A percentile compares a stretch with the other conserved stretches of the same genome.
phyloP scores from a whole-genome alignment of 2,329 filamentous ascomycete species.

The Talaromyces islandicus region DNA sequence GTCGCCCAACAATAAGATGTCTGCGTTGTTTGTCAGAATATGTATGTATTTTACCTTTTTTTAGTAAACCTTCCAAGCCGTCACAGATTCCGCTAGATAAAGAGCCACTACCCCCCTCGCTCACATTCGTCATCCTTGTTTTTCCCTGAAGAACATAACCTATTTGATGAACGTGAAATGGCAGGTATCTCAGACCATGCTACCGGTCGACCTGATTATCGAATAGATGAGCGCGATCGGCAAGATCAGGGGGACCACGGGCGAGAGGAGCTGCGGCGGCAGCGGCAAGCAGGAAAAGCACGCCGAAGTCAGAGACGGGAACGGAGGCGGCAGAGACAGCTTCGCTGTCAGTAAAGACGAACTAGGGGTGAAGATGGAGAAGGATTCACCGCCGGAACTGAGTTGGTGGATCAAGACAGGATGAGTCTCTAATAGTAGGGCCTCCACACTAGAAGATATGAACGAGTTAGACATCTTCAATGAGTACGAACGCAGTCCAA shows the following conservation, averaged over 20 bases:
- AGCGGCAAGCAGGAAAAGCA: constrained; percentile 11
- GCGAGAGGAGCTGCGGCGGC: constrained; percentile 7
- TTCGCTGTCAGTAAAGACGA: constrained; percentile 3
- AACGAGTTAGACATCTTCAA: not conserved
- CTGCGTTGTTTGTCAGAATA: constrained; percentile 15
- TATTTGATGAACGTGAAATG: not conserved
- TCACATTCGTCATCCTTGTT: not conserved
- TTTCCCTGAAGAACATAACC: not conserved
- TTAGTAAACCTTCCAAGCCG: constrained; percentile 10
- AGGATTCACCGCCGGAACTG: not conserved
- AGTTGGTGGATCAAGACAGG: not conserved
- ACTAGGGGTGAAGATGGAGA: not conserved
- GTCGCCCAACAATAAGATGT: constrained; percentile 9
- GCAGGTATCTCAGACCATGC: not conserved
- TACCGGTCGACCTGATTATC: not conserved
- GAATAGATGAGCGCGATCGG: not conserved
- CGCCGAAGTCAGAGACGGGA: not conserved
- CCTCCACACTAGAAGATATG: not conserved
- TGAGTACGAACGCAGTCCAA: not conserved
- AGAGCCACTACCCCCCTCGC: not conserved
- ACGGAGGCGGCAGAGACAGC: not conserved
- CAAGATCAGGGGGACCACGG: not conserved
- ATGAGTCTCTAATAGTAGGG: not conserved
- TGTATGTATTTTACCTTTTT: constrained; percentile 19
- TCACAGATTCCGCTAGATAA: not conserved